Conservation (phyloP, 345 rosid species). For the Bruguiera parviflora region DNA sequence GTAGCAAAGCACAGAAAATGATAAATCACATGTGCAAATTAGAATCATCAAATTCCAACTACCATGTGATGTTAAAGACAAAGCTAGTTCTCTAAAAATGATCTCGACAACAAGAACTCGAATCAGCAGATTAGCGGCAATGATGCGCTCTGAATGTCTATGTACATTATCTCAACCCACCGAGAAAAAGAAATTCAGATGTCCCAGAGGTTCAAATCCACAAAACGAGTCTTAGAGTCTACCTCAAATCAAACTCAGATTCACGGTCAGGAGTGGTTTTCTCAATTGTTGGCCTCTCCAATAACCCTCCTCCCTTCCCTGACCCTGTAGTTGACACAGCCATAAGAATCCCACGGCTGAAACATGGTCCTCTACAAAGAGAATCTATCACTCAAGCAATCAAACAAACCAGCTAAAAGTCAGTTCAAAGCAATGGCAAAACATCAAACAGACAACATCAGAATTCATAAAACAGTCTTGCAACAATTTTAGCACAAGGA, state of each 20-base stretch:
- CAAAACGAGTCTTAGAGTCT: neutral
- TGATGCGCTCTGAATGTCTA: too few species aligned
- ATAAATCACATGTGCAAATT: neutral
- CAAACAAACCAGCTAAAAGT: too few species aligned
- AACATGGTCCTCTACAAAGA: conserved; percentile 48
- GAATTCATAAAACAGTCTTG: too few species aligned
- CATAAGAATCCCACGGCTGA: conserved; percentile 49
- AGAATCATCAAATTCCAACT: neutral
- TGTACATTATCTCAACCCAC: neutral
- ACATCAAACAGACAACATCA: too few species aligned
- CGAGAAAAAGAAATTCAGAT: neutral
- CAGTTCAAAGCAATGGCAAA: too few species aligned
- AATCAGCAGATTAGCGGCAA: too few species aligned
- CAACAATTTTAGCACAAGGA: too few species aligned
- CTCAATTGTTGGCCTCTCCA: conserved; percentile 71
- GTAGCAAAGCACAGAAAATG: neutral
- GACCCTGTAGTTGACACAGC: conserved; percentile 41
- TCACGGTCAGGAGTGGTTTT: conserved; percentile 69
- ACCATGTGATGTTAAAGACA: too few species aligned
- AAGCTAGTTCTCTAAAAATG: too few species aligned
- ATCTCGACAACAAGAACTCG: too few species aligned
- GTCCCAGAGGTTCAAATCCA: neutral
- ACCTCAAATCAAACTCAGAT: conserved; percentile 78
- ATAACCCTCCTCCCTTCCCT: conserved; percentile 70
- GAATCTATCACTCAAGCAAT: conserved; percentile 6